These are phyloP conservation scores for Dothideomycetes sp. DNA, from an alignment of 2,329 filamentous ascomycete genomes.

Conservation along the genomic window DNA sequence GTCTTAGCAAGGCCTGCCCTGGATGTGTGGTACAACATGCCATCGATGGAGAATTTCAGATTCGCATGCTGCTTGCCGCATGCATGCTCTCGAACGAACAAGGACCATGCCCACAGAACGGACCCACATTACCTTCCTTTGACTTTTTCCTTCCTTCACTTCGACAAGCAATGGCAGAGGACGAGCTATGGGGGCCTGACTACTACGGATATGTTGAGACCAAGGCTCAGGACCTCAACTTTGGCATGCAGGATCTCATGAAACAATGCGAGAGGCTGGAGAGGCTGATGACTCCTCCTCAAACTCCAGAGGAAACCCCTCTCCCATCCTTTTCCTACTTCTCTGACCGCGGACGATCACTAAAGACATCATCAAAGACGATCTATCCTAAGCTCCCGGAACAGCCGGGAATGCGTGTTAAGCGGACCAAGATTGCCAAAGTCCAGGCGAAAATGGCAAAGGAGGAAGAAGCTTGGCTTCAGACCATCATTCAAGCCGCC, in stretches of 20 bases:
- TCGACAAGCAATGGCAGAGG: conserved; percentile 26
- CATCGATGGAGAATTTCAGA: conserved; percentile 35
- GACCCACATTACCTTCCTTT: conserved; percentile 23
- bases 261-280: conserved; percentile 31
- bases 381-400: conserved; percentile 7
- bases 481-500: conserved; percentile 30
- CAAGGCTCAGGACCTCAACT: conserved; percentile 30
- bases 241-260: conserved; percentile 35
- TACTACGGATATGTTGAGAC: conserved; percentile 33
- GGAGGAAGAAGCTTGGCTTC: conserved; percentile 32
- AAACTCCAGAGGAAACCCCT: conserved; percentile 10
- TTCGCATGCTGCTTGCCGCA: conserved; percentile 36
- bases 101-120: conserved; percentile 21
- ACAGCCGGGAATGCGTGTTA: conserved; percentile 21
- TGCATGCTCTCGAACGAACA: conserved; percentile 34
- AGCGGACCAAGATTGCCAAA: conserved; percentile 33
- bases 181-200: conserved; percentile 33
- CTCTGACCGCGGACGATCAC: conserved; percentile 9
- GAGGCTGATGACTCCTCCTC: conserved; percentile 11
- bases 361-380: conserved; percentile 7
- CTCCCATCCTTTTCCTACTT: conserved; percentile 11
- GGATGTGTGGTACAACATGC: conserved; percentile 34
- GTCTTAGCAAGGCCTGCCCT: conserved; percentile 44
- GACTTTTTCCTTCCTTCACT: conserved; percentile 32
- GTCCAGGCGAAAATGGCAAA: conserved; percentile 31